Conservation (phyloP, 2,329 filamentous ascomycete genomes). For the Fusarium keratoplasticum region DNA sequence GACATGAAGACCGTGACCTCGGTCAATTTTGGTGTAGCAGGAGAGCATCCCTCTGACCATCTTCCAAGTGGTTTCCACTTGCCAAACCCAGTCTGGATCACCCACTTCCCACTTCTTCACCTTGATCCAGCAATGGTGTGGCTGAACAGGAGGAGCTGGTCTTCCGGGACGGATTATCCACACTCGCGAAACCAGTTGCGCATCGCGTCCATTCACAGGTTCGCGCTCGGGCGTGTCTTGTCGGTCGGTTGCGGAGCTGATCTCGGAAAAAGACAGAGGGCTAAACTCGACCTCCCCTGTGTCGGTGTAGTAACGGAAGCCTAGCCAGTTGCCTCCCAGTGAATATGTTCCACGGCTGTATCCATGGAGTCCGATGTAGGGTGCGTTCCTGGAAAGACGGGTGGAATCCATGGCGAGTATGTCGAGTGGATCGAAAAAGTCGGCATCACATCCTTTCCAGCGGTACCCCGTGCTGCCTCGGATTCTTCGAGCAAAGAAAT, state of each 20-base stretch:
- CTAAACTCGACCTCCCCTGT: neutral
- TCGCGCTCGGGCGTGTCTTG: neutral
- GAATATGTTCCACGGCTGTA: neutral
- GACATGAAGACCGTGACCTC: neutral
- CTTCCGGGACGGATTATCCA: neutral
- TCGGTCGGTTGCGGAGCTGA: neutral
- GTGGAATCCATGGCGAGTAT: neutral
- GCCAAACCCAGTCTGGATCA: neutral
- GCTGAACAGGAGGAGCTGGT: neutral
- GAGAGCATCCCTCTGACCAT: neutral
- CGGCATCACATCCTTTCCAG: neutral
- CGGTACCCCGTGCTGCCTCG: neutral
- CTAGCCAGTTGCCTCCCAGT: neutral
- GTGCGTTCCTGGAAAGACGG: neutral
- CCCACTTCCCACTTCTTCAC: neutral
- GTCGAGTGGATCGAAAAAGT: neutral
- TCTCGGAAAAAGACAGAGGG: neutral
- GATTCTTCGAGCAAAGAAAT: neutral
- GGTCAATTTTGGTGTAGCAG: neutral
- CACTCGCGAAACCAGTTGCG: neutral
- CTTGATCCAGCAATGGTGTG: slow-evolving; percentile 1
- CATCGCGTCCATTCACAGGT: neutral
- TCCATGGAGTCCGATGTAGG: neutral
- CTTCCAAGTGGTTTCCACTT: neutral
- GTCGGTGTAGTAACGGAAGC: neutral